Conservation (phyloP, 2,329 filamentous ascomycete genomes). For the Colletotrichum sp. region DNA sequence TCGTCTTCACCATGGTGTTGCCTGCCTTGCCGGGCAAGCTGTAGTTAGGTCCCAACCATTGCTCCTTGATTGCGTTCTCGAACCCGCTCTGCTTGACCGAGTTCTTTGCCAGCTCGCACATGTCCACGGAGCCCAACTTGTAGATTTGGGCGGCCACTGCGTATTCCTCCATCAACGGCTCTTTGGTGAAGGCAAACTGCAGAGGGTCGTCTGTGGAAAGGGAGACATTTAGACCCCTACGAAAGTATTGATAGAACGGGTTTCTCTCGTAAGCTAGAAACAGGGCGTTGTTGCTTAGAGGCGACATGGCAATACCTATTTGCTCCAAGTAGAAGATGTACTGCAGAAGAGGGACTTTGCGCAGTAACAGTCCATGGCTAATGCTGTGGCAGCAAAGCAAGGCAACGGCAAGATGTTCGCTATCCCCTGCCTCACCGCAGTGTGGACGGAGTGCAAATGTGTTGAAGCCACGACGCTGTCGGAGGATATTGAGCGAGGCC, state of each 20-base stretch:
- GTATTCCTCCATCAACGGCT: conserved; percentile 97
- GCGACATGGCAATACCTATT: conserved; percentile 99
- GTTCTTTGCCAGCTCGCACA: conserved; percentile 98
- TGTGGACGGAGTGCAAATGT: conserved; percentile 93
- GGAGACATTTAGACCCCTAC: conserved; percentile 92
- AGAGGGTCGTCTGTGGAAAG: conserved; percentile 95
- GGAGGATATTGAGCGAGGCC: conserved; percentile 88
- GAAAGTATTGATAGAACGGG: conserved; percentile 95
- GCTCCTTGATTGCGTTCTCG: conserved; percentile 84
- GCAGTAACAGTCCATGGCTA: conserved; percentile 88
- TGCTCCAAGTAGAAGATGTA: conserved; percentile 99
- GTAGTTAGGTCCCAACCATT: conserved; percentile 87
- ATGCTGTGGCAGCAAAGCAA: conserved; percentile 95
- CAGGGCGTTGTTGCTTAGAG: conserved; percentile 94
- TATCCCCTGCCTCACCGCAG: conserved; percentile 96
- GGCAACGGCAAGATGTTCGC: conserved; percentile 92
- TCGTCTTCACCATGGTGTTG: conserved; percentile 94
- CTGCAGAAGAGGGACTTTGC: conserved; percentile 93
- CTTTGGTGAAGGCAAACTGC: conserved; percentile 98
- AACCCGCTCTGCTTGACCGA: conserved; percentile 95
- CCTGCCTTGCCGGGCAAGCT: conserved; percentile 79
- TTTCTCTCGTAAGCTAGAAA: conserved; percentile 98
- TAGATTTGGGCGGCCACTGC: conserved; percentile 98
- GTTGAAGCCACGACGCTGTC: conserved; percentile 91
- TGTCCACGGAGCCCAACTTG: conserved; percentile 94